Evolutionary conservation across 768 basidiomycete genomes (phyloP), one percentile per base, ranked within the genome.

Genomic region (Vishniacozyma victoriae): DNA sequence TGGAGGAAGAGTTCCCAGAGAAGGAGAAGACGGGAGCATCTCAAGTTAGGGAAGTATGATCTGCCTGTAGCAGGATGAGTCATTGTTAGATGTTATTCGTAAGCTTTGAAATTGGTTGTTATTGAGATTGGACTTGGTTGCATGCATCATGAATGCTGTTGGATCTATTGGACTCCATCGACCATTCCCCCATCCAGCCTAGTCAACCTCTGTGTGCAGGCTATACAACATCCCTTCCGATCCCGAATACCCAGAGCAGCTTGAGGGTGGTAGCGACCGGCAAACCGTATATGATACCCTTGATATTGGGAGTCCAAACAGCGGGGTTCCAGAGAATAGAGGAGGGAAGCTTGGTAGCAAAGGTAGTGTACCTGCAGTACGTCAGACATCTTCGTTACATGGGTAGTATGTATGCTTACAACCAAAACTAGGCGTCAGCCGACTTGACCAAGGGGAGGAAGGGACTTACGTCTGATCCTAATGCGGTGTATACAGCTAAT

Each of bases 221-320:
- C n/a, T n/a, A 33, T n/a, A 33, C 29, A 33, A 33, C 29, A 33
- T 33, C 29, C 29, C 51, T 16, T 5, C 51, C 51, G 20, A 41
- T 35, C 7, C 51, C 51, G 5, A 52, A 41, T 16, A 52, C 7
- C 51, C 51, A 52, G n/a, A 41, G 37, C 3, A 41, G 36, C 40
- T 54, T 54, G 25, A 54, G 35, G n/a, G 33, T 19, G 13, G 40
- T 54, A 2, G 33, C 46, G 5, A 48, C 38, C n/a, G 46, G 46
- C 14, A 48, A 18, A 12, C 52, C 46, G 39, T 38, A 48, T 12
- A 45, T 20, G 11, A 48, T 25, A 23, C 49, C 50, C 18, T 33
- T 36, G 33, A 42, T 41, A 3, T 31, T 12, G 19, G 38, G 2
- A 3, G 37, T 41, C 51, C 51, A 52, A 14, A 33, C 3, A 5